Percentiles rank a stretch among this genome's conserved stretches.
These are phyloP conservation scores for Claviceps sp. DNA, from an alignment of 2,329 filamentous ascomycete species.

Conservation along the genomic window DNA sequence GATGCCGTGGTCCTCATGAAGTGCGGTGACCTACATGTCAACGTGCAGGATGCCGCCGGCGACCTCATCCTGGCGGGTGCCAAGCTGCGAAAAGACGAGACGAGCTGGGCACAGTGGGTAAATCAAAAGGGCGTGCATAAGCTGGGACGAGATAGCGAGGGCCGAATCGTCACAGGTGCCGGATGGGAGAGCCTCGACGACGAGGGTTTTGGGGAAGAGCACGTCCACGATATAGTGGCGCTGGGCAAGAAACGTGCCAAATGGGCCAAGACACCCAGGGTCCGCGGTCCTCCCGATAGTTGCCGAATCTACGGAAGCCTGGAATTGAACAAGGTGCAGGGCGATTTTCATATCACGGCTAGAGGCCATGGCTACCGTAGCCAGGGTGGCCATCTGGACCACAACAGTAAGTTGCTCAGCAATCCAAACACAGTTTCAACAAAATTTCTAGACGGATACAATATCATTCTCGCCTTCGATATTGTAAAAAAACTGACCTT, in stretches of 20 bases:
- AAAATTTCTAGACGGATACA: no score
- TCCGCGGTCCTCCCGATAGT: constrained; percentile 50
- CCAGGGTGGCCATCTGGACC: constrained; percentile 64
- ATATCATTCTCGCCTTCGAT: no score
- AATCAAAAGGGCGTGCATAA: constrained; percentile 53
- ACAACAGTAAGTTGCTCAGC: constrained; percentile 45
- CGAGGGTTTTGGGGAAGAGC: constrained; percentile 63
- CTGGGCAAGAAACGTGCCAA: constrained; percentile 50
- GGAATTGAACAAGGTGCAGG: constrained; percentile 92
- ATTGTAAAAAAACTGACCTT: background rate
- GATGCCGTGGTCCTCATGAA: constrained; percentile 86
- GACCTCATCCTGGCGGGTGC: constrained; percentile 78
- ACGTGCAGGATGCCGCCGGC: constrained; percentile 90
- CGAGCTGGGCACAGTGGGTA: constrained; percentile 72
- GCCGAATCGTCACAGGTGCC: constrained; percentile 41
- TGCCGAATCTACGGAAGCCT: constrained; percentile 85
- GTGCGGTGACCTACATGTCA: constrained; percentile 81
- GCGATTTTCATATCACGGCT: constrained; percentile 95
- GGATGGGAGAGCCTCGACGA: constrained; percentile 44
- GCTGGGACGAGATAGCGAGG: constrained; percentile 42
- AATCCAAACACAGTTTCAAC: no score
- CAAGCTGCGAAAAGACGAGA: constrained; percentile 60
- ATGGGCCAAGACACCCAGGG: constrained; percentile 61
- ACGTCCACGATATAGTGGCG: constrained; percentile 82
- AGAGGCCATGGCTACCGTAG: constrained; percentile 90